A percentile compares a stretch with the other conserved stretches of the same genome.
These are phyloP conservation scores for Passiflora organensis DNA, from an alignment of 345 rosid species.

Conservation along the genomic window DNA sequence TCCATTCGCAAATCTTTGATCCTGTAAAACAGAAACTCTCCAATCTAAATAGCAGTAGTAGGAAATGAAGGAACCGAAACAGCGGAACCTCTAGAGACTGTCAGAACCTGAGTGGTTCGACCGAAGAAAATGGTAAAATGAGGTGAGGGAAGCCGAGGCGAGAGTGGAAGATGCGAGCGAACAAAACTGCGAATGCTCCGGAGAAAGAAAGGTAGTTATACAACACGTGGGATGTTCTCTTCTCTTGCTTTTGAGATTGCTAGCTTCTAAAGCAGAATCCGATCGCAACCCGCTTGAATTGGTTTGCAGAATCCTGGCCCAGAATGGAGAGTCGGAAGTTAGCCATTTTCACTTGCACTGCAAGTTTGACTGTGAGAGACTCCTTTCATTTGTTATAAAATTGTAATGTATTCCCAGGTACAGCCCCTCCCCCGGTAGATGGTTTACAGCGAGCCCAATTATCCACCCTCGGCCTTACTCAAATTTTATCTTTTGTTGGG, in stretches of 20 bases:
- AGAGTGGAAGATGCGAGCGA: constrained; percentile 72
- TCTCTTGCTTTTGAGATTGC: constrained; percentile 48
- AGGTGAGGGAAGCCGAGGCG: constrained; percentile 59
- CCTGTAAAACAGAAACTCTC: constrained; percentile 20
- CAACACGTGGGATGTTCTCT: constrained; percentile 47
- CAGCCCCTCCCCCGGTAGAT: no score
- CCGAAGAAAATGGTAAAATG: constrained; percentile 69
- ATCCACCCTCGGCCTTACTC: no score
- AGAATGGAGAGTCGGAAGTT: not conserved
- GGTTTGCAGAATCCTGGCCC: not conserved
- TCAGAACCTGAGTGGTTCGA: constrained; percentile 52
- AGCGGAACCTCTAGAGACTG: not conserved
- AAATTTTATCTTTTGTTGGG: no score
- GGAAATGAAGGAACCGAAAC: no score
- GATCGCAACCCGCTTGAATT: constrained; percentile 51
- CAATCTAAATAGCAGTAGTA: no score
- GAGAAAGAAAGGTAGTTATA: constrained; percentile 89
- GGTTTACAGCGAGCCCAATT: no score
- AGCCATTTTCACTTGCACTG: not conserved
- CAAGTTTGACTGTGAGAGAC: no score
- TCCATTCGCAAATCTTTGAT: constrained; percentile 46
- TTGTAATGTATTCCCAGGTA: no score
- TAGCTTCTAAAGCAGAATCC: constrained; percentile 74
- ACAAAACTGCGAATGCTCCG: constrained; percentile 78
- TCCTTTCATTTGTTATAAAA: no score